Percentiles rank a stretch among this genome's conserved stretches.
These are phyloP conservation scores for Lepidium campestre DNA, from an alignment of 441 rosid genomes.

Conservation along the genomic window DNA sequence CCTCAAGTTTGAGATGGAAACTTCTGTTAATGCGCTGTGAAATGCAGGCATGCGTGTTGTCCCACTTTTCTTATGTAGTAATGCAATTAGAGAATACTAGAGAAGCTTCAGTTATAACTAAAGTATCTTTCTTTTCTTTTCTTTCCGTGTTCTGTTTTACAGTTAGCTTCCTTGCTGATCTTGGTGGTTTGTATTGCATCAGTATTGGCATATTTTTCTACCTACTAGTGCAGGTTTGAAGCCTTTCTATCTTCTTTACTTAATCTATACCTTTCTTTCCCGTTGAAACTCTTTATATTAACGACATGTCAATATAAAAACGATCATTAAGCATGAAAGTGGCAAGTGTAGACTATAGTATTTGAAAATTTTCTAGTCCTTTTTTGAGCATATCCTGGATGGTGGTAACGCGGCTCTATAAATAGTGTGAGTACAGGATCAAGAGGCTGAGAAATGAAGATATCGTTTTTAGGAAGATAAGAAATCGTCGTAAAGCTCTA, in stretches of 20 bases:
- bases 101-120: slow-evolving; percentile 2
- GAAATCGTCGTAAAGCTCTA: slow-evolving; percentile 73
- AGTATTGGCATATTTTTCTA: slow-evolving; percentile 87
- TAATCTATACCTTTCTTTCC: neutral
- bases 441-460: slow-evolving; percentile 87
- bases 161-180: slow-evolving; percentile 98
- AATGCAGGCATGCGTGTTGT: neutral
- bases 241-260: slow-evolving; percentile 13
- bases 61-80: neutral
- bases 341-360: neutral
- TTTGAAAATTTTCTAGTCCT: neutral
- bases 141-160: slow-evolving; percentile 28
- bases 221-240: slow-evolving; percentile 77
- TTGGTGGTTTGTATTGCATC: slow-evolving; percentile 96
- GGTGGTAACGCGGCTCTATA: slow-evolving; percentile 15
- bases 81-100: neutral
- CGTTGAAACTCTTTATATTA: too few relatives aligned
- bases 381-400: neutral
- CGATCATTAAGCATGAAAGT: neutral
- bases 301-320: neutral
- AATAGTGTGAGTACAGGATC: slow-evolving; percentile 78
- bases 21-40: neutral
- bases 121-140: neutral
- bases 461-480: slow-evolving; percentile 52
- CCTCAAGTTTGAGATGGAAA: neutral